phyloP scores from a whole-genome alignment of 1,284 basidiomycete species.

The Volvariella surrecta region DNA sequence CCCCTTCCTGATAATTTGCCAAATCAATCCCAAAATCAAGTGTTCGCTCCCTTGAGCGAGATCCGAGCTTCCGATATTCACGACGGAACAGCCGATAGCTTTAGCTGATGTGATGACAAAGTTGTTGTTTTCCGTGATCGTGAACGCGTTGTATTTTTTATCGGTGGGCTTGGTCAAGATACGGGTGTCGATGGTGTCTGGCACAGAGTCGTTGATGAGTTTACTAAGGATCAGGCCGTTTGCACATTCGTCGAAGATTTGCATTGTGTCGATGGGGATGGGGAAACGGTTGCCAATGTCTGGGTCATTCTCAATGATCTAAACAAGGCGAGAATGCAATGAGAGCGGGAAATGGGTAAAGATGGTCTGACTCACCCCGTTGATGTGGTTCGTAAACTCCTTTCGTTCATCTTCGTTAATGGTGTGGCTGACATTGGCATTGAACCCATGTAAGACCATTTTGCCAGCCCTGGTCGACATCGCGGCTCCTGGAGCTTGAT shows the following conservation, averaged over 20 bases:
- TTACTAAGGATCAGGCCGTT: slow-evolving; percentile 97
- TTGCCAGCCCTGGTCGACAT: slow-evolving; percentile 79
- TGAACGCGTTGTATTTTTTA: slow-evolving; percentile 89
- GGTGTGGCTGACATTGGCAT: slow-evolving; percentile 94
- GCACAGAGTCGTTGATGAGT: slow-evolving; percentile 98
- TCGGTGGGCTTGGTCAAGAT: slow-evolving; percentile 85
- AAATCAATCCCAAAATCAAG: slow-evolving; percentile 96
- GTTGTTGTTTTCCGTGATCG: slow-evolving; percentile 99
- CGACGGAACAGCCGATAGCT: slow-evolving; percentile 96
- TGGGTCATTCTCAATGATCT: slow-evolving; percentile 88
- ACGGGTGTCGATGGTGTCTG: slow-evolving; percentile 98
- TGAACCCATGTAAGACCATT: slow-evolving; percentile 91
- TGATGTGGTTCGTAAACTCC: slow-evolving; percentile 98
- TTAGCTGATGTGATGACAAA: slow-evolving; percentile 98
- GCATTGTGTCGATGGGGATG: slow-evolving; percentile 97
- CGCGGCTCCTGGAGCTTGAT: slow-evolving; percentile 39
- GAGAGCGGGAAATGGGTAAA: slow-evolving; percentile 3
- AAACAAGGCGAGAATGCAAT: slow-evolving; percentile 2
- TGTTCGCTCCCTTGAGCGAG: slow-evolving; percentile 93
- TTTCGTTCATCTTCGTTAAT: slow-evolving; percentile 96
- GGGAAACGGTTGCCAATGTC: slow-evolving; percentile 83
- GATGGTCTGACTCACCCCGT: slow-evolving; percentile 45
- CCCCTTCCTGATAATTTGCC: slow-evolving; percentile 96
- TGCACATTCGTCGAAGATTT: slow-evolving; percentile 94
- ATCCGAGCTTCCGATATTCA: slow-evolving; percentile 95